Base-by-base conservation (phyloP, 2,329 filamentous ascomycete genomes). In the Phoma sp. region DNA sequence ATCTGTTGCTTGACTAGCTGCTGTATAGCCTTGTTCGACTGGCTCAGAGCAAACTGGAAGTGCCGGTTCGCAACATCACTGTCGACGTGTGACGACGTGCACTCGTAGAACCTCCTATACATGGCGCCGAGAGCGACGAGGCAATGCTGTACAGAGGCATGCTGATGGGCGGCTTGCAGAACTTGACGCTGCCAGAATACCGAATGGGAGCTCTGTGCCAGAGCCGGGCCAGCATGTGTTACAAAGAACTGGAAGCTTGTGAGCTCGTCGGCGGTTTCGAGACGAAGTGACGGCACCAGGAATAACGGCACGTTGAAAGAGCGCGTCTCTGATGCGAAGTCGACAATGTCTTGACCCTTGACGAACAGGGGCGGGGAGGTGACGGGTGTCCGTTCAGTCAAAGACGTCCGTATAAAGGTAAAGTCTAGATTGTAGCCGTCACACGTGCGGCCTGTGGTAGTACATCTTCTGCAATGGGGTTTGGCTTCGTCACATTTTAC, bases 401-500 rank as follows among this genome's bases (percentile, higher is more conserved):
- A 35, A 12, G 31, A 32, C 6, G 31, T 25, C 19, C 47, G 36
- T 5, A 12, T n/a, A 41, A 36, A 32, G n/a, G 27, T 24, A 12
- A 55, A 33, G 2, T 19, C 25, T 31, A 37, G n/a, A 25, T 47
- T 58, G 43, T 74, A 74, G 27, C 70, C 70, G 60, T 74, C 70
- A 56, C 71, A 74, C 24, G 51, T 69, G 6, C 71, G 62, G 25
- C 70, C 71, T 22, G 71, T 74, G 4, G 69, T 69, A 6, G 61
- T 67, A 48, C 70, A 73, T 25, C 70, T 62, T 13, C 60, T 58
- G 49, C 71, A 74, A 37, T 57, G 38, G 4, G 69, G 71, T 48
- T 70, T 73, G 37, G 63, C 62, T 40, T 74, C 70, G 55, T 72
- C 71, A 51, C 71, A 74, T 56, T 73, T 74, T 13, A 74, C 60